A percentile compares a stretch with the other conserved stretches of the same genome.
Evolutionary conservation across 1,139 yeast species (phyloP).

Genomic region (Tardiomyces depauwii): DNA sequence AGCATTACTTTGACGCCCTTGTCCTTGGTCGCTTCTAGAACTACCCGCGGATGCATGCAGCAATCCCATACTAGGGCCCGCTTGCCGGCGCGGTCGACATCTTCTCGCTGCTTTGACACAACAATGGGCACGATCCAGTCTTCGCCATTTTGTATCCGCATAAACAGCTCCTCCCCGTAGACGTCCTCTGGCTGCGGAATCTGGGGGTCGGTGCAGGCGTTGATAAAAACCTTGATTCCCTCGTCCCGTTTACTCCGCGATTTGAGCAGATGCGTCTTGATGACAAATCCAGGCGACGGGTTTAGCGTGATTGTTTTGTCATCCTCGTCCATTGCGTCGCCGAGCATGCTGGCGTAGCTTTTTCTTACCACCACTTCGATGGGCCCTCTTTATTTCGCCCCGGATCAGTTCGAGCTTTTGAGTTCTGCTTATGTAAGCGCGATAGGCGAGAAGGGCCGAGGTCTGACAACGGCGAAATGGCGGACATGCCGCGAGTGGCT

Average conservation of each 20-base stretch:
- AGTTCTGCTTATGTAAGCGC: no score
- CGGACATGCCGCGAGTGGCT: no score
- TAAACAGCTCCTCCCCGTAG: conserved; percentile 41
- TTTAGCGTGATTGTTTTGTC: conserved; percentile 17
- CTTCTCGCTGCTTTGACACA: conserved; percentile 42
- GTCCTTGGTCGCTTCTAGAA: conserved; percentile 39
- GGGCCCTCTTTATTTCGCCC: no score
- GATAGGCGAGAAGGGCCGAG: no score
- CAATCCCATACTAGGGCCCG: conserved; percentile 64
- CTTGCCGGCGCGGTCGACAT: conserved; percentile 58
- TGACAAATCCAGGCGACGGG: conserved; percentile 54
- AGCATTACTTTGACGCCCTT: conserved; percentile 53
- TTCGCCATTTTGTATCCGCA: conserved; percentile 55
- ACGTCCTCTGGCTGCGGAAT: conserved; percentile 47
- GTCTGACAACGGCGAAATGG: no score
- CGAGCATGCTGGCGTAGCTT: not conserved
- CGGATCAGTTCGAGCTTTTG: no score
- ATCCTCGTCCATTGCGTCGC: not conserved
- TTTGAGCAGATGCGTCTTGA: conserved; percentile 33
- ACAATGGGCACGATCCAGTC: conserved; percentile 82
- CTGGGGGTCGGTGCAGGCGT: conserved; percentile 53
- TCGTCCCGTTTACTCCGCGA: conserved; percentile 27
- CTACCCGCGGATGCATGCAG: conserved; percentile 28
- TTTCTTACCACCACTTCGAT: no score
- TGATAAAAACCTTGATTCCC: conserved; percentile 63